Conservation (phyloP, 495 filamentous ascomycete species). For the Pseudoneurospora amorphoporcata region DNA sequence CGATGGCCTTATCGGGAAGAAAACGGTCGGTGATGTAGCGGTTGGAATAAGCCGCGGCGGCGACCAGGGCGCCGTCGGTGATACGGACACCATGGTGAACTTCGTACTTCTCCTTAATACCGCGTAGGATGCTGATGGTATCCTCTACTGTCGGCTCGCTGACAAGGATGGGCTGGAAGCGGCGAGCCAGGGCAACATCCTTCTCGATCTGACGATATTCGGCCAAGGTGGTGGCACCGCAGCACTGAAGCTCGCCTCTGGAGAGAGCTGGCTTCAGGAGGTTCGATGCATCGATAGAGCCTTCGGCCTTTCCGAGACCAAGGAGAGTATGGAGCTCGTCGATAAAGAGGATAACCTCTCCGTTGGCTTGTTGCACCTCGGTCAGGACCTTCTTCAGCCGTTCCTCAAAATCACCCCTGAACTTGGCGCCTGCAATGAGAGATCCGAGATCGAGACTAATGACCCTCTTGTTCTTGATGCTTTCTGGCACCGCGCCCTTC, state of each 20-base stretch:
- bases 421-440: conserved; percentile 92
- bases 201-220: conserved; percentile 94
- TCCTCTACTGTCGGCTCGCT: conserved; percentile 82
- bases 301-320: conserved; percentile 88
- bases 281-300: conserved; percentile 93
- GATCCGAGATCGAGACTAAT: conserved; percentile 79
- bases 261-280: conserved; percentile 90
- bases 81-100: conserved; percentile 93
- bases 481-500: conserved; percentile 87
- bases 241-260: conserved; percentile 87
- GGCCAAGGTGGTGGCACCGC: conserved; percentile 83
- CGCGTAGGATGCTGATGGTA: conserved; percentile 90
- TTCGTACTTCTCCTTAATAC: conserved; percentile 95
- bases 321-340: conserved; percentile 91
- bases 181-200: conserved; percentile 81
- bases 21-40: conserved; percentile 96
- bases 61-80: conserved; percentile 82
- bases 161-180: conserved; percentile 89
- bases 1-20: conserved; percentile 93
- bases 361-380: conserved; percentile 82
- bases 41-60: conserved; percentile 85
- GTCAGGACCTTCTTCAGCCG: conserved; percentile 81
- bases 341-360: conserved; percentile 86
- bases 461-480: conserved; percentile 89
- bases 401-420: conserved; percentile 93